Evolutionary conservation across 1,284 basidiomycete species (phyloP).

Genomic region (Ustilago bromivora): DNA sequence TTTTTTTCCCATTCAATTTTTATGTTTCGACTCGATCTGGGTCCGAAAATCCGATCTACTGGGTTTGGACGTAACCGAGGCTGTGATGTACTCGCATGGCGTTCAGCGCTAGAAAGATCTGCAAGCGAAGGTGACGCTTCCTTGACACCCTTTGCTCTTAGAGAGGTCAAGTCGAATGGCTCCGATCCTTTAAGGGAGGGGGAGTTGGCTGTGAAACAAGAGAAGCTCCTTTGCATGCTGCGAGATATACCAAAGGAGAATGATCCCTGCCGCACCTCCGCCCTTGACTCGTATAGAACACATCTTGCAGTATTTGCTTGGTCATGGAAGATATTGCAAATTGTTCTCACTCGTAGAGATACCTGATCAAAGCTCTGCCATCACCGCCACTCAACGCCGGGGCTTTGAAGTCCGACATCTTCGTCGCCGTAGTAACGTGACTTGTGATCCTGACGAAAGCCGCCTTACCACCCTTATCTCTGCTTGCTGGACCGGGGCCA

Average conservation of each 20-base stretch:
- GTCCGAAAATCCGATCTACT: background rate
- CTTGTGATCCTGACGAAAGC: background rate
- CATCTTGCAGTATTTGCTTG: background rate
- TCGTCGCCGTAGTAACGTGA: background rate
- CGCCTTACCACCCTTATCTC: background rate
- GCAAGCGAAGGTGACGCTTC: background rate
- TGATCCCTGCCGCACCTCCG: constrained; percentile 2
- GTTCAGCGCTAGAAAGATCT: background rate
- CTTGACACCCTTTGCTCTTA: background rate
- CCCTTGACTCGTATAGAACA: background rate
- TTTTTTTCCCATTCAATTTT: background rate
- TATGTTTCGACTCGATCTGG: background rate
- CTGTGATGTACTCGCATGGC: background rate
- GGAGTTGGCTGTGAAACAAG: background rate
- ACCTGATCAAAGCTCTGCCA: too few relatives aligned
- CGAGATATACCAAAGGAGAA: background rate
- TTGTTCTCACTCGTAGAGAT: too few relatives aligned
- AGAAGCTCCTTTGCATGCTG: background rate
- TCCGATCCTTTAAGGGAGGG: background rate
- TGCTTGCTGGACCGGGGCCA: too few relatives aligned
- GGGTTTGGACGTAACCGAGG: background rate
- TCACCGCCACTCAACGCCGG: background rate
- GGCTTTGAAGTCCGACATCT: background rate
- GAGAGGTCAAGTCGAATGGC: background rate
- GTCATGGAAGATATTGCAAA: background rate